Evolutionary conservation across 140 eudicot genomes (phyloP), one percentile per base, ranked within the genome.

Genomic region (Stevia rebaudiana): DNA sequence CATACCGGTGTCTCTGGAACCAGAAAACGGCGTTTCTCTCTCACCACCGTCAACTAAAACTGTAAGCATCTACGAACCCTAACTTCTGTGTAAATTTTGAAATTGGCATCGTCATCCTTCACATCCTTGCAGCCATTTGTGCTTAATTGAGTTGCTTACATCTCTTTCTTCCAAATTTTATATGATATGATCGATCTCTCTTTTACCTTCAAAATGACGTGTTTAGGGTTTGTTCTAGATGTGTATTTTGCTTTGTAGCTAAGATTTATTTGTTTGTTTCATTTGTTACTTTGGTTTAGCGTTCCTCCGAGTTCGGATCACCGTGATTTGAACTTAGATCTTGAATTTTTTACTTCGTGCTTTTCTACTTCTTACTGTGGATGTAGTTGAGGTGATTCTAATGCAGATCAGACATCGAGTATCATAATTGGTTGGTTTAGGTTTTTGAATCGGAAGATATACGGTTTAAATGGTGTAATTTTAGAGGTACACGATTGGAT

Each of bases 61-160:
- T 65, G 81, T 76, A 76, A 76, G 81, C 42, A 53, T 70, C 58
- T 22, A 13, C 54, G 12, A 76, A 70, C 81, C 77, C 81, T 71
- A 70, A 42, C 57, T 67, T 46, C 31, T 76, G 31, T 63, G 13
- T 52, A 4, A 46, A 41, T 74, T 55, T 37, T 15, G 16, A 15
- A 9, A 33, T 12, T 3, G 2, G 13, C 19, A 4, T 52, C 60
- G 44, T 59, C 16, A 47, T 59, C 46, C 41, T 57, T 1, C 43
- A 44, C 37, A 18, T 37, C 12, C 9, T 9, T 19, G 5, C 46
- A 25, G 0, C 12, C 7, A 9, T 67, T 60, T 15, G 60, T 61
- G 42, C 49, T 66, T 39, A 2, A 28, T 67, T 40, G 1, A 54
- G 36, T 64, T 55, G 53, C 48, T 43, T 31, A 40, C 57, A 15